Evolutionary conservation across 2,329 filamentous ascomycete species (phyloP).

Genomic region (Venturiaceae sp.): DNA sequence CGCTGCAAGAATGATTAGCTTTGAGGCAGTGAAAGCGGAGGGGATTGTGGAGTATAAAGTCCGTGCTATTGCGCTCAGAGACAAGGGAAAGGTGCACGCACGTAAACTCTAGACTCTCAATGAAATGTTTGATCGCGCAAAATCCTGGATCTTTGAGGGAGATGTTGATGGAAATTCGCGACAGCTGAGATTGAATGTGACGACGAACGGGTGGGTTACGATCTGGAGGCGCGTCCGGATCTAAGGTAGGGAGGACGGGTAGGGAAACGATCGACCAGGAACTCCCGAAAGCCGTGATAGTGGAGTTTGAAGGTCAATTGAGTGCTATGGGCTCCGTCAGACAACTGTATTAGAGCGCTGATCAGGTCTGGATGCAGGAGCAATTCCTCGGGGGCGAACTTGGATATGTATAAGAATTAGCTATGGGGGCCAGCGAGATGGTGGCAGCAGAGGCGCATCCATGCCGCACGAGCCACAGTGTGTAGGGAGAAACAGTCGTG

Average conservation of each 20-base stretch:
- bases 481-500: background rate
- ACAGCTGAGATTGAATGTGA: background rate
- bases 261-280: conserved; percentile 3
- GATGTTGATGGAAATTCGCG: background rate
- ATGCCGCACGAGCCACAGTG: conserved; percentile 1
- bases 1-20: background rate
- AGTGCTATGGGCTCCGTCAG: background rate
- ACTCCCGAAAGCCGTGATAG: background rate
- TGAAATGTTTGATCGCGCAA: background rate
- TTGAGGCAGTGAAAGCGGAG: background rate
- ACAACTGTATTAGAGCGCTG: background rate
- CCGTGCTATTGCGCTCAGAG: background rate
- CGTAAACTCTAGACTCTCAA: background rate
- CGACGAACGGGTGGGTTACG: background rate
- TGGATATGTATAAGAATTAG: background rate
- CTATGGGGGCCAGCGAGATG: background rate
- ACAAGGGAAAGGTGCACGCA: background rate
- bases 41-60: background rate
- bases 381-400: background rate
- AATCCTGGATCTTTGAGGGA: background rate
- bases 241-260: conserved; percentile 1
- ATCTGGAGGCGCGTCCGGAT: conserved; percentile 2
- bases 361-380: background rate
- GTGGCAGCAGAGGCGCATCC: background rate
- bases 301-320: background rate